phyloP scores from a whole-genome alignment of 139 green algal species.

The Picochlorum sp. region DNA sequence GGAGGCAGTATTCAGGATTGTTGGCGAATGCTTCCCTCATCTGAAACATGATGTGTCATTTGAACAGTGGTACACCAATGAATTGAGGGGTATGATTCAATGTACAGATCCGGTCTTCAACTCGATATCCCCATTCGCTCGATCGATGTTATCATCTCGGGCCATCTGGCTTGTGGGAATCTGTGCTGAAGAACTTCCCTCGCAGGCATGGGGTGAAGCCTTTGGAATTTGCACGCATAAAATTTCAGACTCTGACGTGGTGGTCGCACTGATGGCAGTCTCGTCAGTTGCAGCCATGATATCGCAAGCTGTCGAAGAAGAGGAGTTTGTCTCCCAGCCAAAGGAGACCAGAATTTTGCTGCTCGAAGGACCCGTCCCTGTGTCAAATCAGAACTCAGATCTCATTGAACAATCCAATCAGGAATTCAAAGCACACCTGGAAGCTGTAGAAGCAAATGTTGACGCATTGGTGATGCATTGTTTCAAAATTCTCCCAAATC shows the following conservation, averaged over 20 bases:
- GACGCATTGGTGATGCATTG: conserved; percentile 34
- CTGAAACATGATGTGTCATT: conserved; percentile 53
- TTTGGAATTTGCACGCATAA: conserved; percentile 40
- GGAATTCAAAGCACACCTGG: conserved; percentile 24
- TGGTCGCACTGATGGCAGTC: conserved; percentile 53
- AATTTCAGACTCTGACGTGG: conserved; percentile 43
- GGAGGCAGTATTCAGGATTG: conserved; percentile 57
- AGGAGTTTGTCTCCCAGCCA: conserved; percentile 26
- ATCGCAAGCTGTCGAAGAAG: conserved; percentile 53
- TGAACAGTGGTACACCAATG: conserved; percentile 46
- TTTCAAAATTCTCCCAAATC: conserved; percentile 45
- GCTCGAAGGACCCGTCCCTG: conserved; percentile 9
- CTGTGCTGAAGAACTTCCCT: conserved; percentile 50
- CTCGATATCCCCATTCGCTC: conserved; percentile 15
- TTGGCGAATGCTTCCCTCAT: conserved; percentile 68
- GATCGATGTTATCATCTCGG: conserved; percentile 41
- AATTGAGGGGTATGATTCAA: conserved; percentile 46
- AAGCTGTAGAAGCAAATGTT: conserved; percentile 19
- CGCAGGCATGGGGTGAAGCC: conserved; percentile 38
- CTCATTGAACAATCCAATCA: conserved; percentile 6
- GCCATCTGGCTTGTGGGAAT: conserved; percentile 69
- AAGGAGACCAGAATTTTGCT: conserved; percentile 7
- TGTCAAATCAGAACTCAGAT: background rate
- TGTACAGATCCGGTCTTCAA: background rate
- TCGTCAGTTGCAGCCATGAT: conserved; percentile 42